Evolutionary conservation across 1,284 basidiomycete genomes (phyloP).

Genomic region (Vanrija sp.): DNA sequence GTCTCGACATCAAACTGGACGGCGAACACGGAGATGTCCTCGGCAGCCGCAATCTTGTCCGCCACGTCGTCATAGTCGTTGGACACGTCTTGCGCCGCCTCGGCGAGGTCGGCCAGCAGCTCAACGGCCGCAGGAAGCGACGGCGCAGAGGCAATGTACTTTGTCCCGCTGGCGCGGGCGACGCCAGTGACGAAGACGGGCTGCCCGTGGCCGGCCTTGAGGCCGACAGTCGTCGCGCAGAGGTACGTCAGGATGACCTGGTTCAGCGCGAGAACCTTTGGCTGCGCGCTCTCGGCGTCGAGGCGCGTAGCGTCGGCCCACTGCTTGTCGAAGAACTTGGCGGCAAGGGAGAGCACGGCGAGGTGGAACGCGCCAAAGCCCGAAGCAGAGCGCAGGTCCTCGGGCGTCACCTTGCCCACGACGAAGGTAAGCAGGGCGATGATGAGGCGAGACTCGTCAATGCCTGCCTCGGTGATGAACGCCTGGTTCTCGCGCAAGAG

Average conservation of each 20-base stretch:
- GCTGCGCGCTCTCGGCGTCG: not conserved
- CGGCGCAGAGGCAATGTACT: constrained; percentile 32
- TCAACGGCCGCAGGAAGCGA: constrained; percentile 30
- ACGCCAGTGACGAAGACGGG: constrained; percentile 41
- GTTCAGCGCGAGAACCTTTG: constrained; percentile 34
- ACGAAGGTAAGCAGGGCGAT: constrained; percentile 51
- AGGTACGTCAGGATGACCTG: constrained; percentile 41
- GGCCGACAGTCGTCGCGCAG: constrained; percentile 27
- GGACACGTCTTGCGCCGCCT: constrained; percentile 27
- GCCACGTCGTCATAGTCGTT: constrained; percentile 28
- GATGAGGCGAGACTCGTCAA: constrained; percentile 52
- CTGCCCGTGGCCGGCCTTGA: constrained; percentile 32
- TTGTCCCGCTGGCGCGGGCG: constrained; percentile 20
- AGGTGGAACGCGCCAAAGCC: constrained; percentile 80
- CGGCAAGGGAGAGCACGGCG: constrained; percentile 71
- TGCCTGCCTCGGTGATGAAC: constrained; percentile 44
- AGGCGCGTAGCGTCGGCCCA: constrained; percentile 50
- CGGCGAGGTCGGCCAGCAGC: constrained; percentile 32
- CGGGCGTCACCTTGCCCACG: constrained; percentile 50
- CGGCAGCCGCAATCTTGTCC: constrained; percentile 27
- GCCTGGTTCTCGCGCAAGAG: constrained; percentile 50
- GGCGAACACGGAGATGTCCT: constrained; percentile 11
- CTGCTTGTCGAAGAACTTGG: constrained; percentile 66
- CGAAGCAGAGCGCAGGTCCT: constrained; percentile 66
- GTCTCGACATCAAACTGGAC: constrained; percentile 7